These are phyloP conservation scores for Talaromyces wortmannii DNA, from an alignment of 495 filamentous ascomycete species.

Conservation along the genomic window DNA sequence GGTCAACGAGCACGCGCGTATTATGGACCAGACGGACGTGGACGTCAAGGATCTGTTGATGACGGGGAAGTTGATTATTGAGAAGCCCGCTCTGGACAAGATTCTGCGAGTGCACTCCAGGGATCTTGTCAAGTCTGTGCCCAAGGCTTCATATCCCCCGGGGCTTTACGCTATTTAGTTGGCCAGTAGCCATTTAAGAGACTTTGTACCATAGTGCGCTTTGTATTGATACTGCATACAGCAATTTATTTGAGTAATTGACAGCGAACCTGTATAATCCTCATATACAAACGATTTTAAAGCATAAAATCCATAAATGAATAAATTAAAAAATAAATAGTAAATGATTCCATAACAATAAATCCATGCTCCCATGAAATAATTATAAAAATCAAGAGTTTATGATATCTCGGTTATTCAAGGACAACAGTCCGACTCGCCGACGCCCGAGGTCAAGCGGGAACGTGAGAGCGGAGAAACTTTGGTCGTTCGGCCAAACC, in stretches of 20 bases:
- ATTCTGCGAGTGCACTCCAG: slow-evolving; percentile 71
- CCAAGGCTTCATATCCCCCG: slow-evolving; percentile 16
- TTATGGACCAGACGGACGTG: slow-evolving; percentile 63
- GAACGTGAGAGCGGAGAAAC: not conserved
- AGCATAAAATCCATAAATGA: too few relatives aligned
- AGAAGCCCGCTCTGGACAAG: slow-evolving; percentile 69
- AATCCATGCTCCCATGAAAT: not conserved
- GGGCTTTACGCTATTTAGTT: not conserved
- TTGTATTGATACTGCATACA: not conserved
- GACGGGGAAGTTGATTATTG: slow-evolving; percentile 76
- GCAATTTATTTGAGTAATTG: not conserved
- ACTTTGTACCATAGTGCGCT: not conserved
- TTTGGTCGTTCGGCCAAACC: not conserved
- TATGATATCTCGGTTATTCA: not conserved
- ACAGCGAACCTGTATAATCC: not conserved
- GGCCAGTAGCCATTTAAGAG: not conserved
- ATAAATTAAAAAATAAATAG: too few relatives aligned
- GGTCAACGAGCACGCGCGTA: slow-evolving; percentile 57
- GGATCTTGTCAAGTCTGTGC: slow-evolving; percentile 47
- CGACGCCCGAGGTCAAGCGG: not conserved
- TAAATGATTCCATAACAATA: too few relatives aligned
- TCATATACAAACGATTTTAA: too few relatives aligned
- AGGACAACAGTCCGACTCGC: not conserved
- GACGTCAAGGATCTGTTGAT: slow-evolving; percentile 93
- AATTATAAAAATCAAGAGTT: not conserved